phyloP scores from a whole-genome alignment of 2,329 filamentous ascomycete genomes.

The Microcera coccophila region DNA sequence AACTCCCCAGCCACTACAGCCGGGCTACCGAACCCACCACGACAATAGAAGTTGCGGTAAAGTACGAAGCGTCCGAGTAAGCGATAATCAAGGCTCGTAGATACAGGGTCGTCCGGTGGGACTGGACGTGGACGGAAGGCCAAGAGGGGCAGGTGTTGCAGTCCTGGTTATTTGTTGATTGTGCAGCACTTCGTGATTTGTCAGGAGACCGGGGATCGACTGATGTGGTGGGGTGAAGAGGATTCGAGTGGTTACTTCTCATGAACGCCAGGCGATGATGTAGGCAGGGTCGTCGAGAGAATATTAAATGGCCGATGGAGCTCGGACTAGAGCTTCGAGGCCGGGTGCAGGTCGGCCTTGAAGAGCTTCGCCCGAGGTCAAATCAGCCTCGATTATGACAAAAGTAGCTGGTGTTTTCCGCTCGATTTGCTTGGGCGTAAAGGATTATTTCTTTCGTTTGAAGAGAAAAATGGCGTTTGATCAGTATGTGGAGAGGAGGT shows the following conservation, averaged over 20 bases:
- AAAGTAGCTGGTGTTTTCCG: conserved; percentile 7
- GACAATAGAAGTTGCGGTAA: conserved; percentile 37
- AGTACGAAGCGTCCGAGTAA: conserved; percentile 1
- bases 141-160: neutral
- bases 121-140: neutral
- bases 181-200: too few species aligned
- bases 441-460: conserved; percentile 14
- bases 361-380: conserved; percentile 32
- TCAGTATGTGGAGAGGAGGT: conserved; percentile 29
- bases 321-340: conserved; percentile 29
- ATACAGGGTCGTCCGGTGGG: neutral
- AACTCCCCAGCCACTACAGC: conserved; percentile 57
- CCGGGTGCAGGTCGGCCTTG: conserved; percentile 41
- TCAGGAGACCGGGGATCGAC: too few species aligned
- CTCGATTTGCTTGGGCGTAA: conserved; percentile 5
- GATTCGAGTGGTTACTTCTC: too few species aligned
- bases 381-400: conserved; percentile 13
- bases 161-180: neutral
- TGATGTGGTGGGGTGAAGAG: too few species aligned
- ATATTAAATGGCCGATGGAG: conserved; percentile 17
- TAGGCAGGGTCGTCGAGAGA: neutral
- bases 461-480: conserved; percentile 21
- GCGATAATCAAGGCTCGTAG: neutral
- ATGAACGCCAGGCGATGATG: neutral
- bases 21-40: conserved; percentile 33